Conservation (phyloP, 192 early-diverging fungal genomes). For the Physocladia obscura region DNA sequence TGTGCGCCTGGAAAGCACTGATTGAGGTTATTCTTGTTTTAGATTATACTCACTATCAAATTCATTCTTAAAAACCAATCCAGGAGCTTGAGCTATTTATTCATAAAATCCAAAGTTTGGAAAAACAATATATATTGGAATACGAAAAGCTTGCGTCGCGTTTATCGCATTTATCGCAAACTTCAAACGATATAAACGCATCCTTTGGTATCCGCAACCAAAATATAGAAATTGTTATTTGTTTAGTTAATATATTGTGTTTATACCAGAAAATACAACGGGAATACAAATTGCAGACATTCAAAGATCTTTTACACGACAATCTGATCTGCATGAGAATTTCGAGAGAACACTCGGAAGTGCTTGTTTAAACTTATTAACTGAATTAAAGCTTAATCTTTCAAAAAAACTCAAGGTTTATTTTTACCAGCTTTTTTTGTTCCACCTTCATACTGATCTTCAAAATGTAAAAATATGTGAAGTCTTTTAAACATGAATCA, state of each 20-base stretch:
- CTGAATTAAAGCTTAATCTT: background rate
- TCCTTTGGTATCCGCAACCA: background rate
- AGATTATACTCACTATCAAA: too few species aligned
- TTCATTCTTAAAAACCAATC: too few species aligned
- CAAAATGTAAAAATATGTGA: background rate
- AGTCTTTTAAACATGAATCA: slow-evolving; percentile 8
- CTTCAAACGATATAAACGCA: too few species aligned
- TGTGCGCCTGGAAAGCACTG: background rate
- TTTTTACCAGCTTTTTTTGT: too few species aligned
- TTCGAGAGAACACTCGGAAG: slow-evolving; percentile 4
- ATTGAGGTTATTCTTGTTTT: background rate
- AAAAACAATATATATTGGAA: background rate
- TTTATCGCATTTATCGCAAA: too few species aligned
- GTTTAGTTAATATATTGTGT: background rate
- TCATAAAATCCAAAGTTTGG: background rate
- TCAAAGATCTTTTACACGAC: background rate
- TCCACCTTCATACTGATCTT: background rate
- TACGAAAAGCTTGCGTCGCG: background rate
- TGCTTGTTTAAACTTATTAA: background rate
- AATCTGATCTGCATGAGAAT: background rate
- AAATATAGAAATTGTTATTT: background rate
- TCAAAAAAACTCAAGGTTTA: background rate
- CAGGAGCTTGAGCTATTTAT: slow-evolving; percentile 2
- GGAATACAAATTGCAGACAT: background rate
- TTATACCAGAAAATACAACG: slow-evolving; percentile 1